Conservation (phyloP, 169 alveolate species). For the Plasmodium vinckei region DNA sequence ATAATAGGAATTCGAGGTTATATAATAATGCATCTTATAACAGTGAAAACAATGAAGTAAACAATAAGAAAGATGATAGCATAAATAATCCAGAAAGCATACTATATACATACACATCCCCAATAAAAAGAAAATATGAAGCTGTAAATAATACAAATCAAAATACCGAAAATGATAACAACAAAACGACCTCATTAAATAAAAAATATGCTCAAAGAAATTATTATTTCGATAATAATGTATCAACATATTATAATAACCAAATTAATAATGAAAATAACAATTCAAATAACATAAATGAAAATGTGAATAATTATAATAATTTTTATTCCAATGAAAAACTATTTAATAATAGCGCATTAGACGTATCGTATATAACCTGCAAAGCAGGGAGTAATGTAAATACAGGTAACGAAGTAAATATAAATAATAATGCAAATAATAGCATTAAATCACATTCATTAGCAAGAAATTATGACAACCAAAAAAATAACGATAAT, state of each 20-base stretch:
- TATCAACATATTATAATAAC: slow-evolving; percentile 12
- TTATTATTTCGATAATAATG: slow-evolving; percentile 19
- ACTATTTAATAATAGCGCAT: slow-evolving; percentile 3
- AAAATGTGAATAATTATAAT: slow-evolving; percentile 14
- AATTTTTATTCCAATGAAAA: slow-evolving; percentile 20
- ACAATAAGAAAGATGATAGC: slow-evolving; percentile 11
- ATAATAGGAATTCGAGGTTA: not conserved
- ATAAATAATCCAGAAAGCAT: slow-evolving; percentile 6
- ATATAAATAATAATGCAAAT: not conserved
- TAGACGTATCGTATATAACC: not conserved
- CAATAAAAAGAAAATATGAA: slow-evolving; percentile 66
- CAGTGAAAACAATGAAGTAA: not conserved
- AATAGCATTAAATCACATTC: slow-evolving; percentile 12
- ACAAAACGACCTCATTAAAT: slow-evolving; percentile 2
- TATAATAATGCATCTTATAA: slow-evolving; percentile 2
- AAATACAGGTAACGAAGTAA: not conserved
- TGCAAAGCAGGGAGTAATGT: not conserved
- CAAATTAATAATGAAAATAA: not conserved
- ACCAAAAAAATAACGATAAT: not conserved
- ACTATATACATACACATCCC: slow-evolving; percentile 27
- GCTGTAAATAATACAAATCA: slow-evolving; percentile 22
- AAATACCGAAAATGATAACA: slow-evolving; percentile 17
- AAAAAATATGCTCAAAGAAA: slow-evolving; percentile 24
- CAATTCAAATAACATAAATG: slow-evolving; percentile 13
- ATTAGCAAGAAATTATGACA: slow-evolving; percentile 20